Evolutionary conservation across 177 flowering plant genomes (phyloP), one percentile per base, ranked within the genome.

Genomic region (Vitis hybrid): DNA sequence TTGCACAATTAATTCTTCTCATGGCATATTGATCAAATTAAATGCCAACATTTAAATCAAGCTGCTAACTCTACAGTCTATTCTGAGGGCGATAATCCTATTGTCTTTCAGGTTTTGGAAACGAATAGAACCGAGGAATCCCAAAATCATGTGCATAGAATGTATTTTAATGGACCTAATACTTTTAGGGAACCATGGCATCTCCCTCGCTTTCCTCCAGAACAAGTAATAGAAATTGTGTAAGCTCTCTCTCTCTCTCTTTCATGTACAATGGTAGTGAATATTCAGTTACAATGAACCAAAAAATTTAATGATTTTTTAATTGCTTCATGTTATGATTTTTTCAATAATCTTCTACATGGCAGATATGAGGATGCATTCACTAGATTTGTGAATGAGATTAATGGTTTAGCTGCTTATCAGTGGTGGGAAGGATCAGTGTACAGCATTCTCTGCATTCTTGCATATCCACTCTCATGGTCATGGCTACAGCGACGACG

Each of bases 381-480:
- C 75, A 94, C 88, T 78, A 77, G 89, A 75, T 96, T 96, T 88
- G 98, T 89, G 70, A 97, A 91, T 78, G 99, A 96, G 77, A 91
- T 94, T 13, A 96, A 96, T 86, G 87, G 85, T 66, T 73, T 96
- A 78, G 96, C 97, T 62, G 74, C 94, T 71, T 96, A 92, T 78
- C 97, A 96, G 17, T 94, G 98, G 99, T 96, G 99, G 99, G 99
- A 96, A 73, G 99, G 99, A 71, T 90, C 98, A 17, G 77, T 91
- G 35, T 80, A 86, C 78, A 88, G 88, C 74, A 88, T 96, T 68
- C 92, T 96, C 17, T 90, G 85, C 70, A 60, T 88, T 69, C 73
- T 94, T 65, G 90, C 86, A 21, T 96, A 92, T 81, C 99, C 99
- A 14, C 89, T 94, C 72, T 94, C 98, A 61, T 90, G 94, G 93